These are phyloP conservation scores for Xerocomus brunneocitrinus DNA, from an alignment of 768 basidiomycete genomes.

Conservation along the genomic window DNA sequence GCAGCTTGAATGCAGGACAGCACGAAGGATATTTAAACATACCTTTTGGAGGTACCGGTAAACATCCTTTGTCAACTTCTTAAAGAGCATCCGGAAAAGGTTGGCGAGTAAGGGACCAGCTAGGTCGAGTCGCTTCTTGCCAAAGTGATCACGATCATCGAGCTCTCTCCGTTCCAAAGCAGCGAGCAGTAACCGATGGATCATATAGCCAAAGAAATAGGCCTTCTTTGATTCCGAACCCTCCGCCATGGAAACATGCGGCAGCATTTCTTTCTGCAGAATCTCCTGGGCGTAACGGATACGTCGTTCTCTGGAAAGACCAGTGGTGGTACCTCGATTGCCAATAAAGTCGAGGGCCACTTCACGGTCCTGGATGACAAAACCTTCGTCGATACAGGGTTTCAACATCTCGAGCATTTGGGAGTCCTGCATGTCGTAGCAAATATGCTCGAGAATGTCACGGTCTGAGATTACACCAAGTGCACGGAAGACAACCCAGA, in stretches of 20 bases:
- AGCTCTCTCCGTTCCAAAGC: conserved; percentile 92
- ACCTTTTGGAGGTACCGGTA: conserved; percentile 98
- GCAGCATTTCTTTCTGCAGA: conserved; percentile 96
- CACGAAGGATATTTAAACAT: conserved; percentile 4
- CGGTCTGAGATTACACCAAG: conserved; percentile 96
- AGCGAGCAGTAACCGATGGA: conserved; percentile 90
- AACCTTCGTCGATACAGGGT: conserved; percentile 97
- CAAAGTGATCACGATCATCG: conserved; percentile 99
- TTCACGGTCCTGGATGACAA: conserved; percentile 96
- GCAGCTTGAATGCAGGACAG: conserved; percentile 1
- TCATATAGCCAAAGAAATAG: conserved; percentile 99
- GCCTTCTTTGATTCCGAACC: conserved; percentile 98
- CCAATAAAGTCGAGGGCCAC: conserved; percentile 98
- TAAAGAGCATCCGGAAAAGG: conserved; percentile 95
- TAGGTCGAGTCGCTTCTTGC: conserved; percentile 94
- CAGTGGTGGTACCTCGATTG: conserved; percentile 92
- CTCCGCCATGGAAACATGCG: conserved; percentile 93
- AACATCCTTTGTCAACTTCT: conserved; percentile 94
- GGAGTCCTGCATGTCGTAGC: conserved; percentile 93
- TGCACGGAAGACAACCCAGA: conserved; percentile 98
- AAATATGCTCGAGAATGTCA: conserved; percentile 97
- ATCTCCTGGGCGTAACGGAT: conserved; percentile 97
- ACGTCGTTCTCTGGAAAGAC: conserved; percentile 86
- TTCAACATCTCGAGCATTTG: conserved; percentile 98
- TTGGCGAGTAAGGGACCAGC: conserved; percentile 96